A percentile compares a stretch with the other conserved stretches of the same genome.
Evolutionary conservation across 805 yeast genomes (phyloP).

Genomic region (Metschnikowia shivogae): DNA sequence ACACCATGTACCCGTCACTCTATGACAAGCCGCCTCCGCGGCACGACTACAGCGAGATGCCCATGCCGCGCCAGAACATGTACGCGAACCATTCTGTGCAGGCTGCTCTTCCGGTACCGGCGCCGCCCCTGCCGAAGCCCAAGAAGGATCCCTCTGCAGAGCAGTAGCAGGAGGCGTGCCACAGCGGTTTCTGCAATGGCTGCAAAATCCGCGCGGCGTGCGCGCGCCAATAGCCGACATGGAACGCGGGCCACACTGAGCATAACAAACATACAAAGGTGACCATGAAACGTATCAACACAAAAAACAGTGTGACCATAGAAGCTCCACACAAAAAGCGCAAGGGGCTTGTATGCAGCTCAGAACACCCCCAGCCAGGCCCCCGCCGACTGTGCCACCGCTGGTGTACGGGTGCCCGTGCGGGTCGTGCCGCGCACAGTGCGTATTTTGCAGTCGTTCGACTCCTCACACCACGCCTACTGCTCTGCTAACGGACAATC

Average conservation of each 20-base stretch:
- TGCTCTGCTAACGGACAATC: neutral
- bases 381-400: no score
- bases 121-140: neutral
- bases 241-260: no score
- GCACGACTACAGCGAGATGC: neutral
- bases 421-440: conserved; percentile 7
- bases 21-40: neutral
- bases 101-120: neutral
- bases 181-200: neutral
- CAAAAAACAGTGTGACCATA: no score
- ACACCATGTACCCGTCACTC: conserved; percentile 2
- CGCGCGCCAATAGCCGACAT: neutral
- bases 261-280: no score
- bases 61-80: neutral
- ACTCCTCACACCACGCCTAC: neutral
- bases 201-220: conserved; percentile 4
- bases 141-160: neutral
- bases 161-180: no score
- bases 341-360: no score
- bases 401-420: neutral
- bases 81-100: neutral
- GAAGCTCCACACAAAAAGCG: no score
- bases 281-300: no score
- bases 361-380: no score
- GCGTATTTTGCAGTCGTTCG: conserved; percentile 19